Evolutionary conservation across 306 rosid species (phyloP), one percentile per base, ranked within the genome.

Genomic region (Sphenostylis stenocarpa): DNA sequence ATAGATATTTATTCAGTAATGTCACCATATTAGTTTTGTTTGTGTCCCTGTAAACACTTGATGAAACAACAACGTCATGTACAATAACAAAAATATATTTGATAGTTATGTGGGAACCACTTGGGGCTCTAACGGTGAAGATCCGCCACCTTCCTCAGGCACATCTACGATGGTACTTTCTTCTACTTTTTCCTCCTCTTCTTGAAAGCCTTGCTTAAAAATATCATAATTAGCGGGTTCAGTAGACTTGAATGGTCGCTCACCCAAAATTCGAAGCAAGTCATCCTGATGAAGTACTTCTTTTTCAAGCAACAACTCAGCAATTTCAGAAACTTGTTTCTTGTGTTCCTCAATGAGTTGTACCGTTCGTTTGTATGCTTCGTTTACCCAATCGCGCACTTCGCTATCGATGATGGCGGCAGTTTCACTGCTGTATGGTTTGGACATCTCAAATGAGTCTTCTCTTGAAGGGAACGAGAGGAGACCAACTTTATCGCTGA

Each of bases 221-320:
- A 67, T 87, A 58, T 92, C 96, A 23, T 92, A 95, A 39, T 92
- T 89, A 28, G 86, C 84, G 11, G 64, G 21, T 84, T 95, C 98
- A 14, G 26, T 31, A 0, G 86, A 13, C 77, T 87, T 76, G 80
- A 84, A 95, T 10, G 98, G 98, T 5, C 98, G 82, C 69, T 86
- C 88, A 0, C 98, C 98, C 81, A 92, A 73, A 43, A 95, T 82
- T 34, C 67, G 82, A 44, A 80, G 10, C 85, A 94, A 80, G 78
- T 91, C 98, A 0, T 94, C 95, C 77, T 86, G 98, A 84, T 90
- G 97, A 84, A 95, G 95, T n/a, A 95, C 97, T 82, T 95, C 97
- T 84, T 95, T 95, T 66, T 92, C 96, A 36, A 95, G 97, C 85
- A 95, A 81, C 81, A 95, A 70, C 84, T 95, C 97, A 4, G 98